phyloP scores from a whole-genome alignment of 2,329 filamentous ascomycete genomes.

The Monilinia fructigena region DNA sequence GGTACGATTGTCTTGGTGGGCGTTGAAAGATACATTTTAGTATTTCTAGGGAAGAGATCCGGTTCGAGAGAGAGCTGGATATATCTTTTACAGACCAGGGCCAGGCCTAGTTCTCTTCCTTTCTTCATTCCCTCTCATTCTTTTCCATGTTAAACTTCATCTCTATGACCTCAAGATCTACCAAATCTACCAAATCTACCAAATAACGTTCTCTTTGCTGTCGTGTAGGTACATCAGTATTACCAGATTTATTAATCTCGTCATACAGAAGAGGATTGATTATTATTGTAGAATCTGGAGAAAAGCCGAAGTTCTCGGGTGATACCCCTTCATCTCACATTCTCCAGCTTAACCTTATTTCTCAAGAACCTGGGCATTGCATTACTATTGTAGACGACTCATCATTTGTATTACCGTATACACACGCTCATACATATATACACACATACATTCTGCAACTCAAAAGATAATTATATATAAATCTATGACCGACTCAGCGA shows the following conservation, averaged over 20 bases:
- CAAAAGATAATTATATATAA: not conserved
- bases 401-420: too few species aligned
- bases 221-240: too few species aligned
- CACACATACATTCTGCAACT: not conserved
- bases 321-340: conserved; percentile 16
- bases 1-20: not conserved
- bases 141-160: not conserved
- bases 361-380: too few species aligned
- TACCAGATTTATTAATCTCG: not conserved
- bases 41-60: not conserved
- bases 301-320: not conserved
- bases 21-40: not conserved
- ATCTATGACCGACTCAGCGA: conserved; percentile 13
- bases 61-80: not conserved
- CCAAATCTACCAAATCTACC: not conserved
- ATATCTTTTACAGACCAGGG: too few species aligned
- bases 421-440: not conserved
- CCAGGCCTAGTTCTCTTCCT: too few species aligned
- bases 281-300: not conserved
- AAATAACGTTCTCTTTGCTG: not conserved
- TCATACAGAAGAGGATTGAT: not conserved
- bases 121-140: not conserved
- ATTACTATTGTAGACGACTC: too few species aligned
- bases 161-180: too few species aligned
- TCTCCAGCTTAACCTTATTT: conserved; percentile 16